Percentiles rank a stretch among this genome's conserved stretches.
phyloP scores from a whole-genome alignment of 2,329 filamentous ascomycete species.

The Blastomyces emzantsi region DNA sequence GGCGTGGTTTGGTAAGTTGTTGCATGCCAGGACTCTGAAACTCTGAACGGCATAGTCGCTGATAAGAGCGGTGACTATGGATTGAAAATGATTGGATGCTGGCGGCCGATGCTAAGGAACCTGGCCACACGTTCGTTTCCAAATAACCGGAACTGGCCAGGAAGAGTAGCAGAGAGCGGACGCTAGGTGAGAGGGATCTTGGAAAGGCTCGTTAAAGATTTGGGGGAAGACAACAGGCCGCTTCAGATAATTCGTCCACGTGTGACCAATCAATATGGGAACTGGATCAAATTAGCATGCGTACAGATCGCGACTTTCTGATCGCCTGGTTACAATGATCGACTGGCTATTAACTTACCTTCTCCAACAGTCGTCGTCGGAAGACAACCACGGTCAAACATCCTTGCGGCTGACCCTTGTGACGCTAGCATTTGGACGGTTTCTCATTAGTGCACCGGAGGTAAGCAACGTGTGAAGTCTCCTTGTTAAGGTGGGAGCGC shows the following conservation, averaged over 20 bases:
- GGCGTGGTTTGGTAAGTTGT: not conserved
- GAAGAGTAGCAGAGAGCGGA: not conserved
- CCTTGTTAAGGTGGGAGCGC: not conserved
- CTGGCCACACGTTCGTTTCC: not conserved
- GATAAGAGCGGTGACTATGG: not conserved
- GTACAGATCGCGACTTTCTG: not conserved
- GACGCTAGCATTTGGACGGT: not conserved
- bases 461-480: not conserved
- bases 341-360: not conserved
- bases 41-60: not conserved
- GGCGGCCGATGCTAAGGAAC: not conserved
- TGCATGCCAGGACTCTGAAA: too few relatives aligned
- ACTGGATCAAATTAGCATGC: not conserved
- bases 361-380: not conserved
- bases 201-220: not conserved
- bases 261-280: slow-evolving; percentile 1
- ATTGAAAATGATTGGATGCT: not conserved
- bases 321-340: not conserved
- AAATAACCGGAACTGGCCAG: not conserved
- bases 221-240: not conserved
- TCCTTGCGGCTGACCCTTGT: not conserved
- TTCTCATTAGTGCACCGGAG: not conserved
- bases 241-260: slow-evolving; percentile 8
- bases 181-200: not conserved
- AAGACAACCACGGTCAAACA: not conserved